A percentile compares a stretch with the other conserved stretches of the same genome.
phyloP scores from a whole-genome alignment of 1,284 basidiomycete species.

The Ganoderma resinaceum region DNA sequence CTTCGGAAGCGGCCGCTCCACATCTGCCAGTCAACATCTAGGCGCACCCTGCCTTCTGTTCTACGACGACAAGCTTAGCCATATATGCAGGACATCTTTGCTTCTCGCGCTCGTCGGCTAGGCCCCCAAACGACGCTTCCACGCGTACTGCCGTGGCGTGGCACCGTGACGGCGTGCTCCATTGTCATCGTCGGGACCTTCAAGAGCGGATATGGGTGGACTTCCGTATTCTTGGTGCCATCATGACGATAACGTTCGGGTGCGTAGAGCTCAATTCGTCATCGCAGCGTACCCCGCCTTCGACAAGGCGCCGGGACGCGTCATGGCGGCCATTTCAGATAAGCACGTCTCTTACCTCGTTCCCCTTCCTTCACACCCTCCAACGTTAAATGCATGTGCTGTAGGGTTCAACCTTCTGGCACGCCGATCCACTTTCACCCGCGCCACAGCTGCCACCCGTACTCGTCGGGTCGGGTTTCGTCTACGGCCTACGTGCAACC shows the following conservation, averaged over 20 bases:
- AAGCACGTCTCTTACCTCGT: neutral
- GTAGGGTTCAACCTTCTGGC: neutral
- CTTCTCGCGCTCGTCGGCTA: neutral
- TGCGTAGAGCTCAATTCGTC: neutral
- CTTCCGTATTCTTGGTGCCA: neutral
- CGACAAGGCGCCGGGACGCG: slow-evolving; percentile 3
- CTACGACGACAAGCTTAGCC: neutral
- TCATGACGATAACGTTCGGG: slow-evolving; percentile 6
- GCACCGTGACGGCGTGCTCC: neutral
- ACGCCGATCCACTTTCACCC: neutral
- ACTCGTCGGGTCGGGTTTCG: no score
- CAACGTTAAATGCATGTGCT: neutral
- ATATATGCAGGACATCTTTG: neutral
- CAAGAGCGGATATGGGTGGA: slow-evolving; percentile 14
- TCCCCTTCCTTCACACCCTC: neutral
- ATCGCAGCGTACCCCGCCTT: neutral
- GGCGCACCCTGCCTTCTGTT: neutral
- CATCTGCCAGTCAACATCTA: neutral
- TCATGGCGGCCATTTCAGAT: neutral
- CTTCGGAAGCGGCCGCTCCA: slow-evolving; percentile 6
- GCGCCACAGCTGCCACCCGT: neutral
- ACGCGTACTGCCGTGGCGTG: neutral
- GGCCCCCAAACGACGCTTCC: neutral
- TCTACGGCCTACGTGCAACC: no score
- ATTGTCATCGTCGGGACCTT: neutral